Evolutionary conservation across 352 stramenopile genomes (phyloP).

Genomic region (Elongisporangium senticosum): DNA sequence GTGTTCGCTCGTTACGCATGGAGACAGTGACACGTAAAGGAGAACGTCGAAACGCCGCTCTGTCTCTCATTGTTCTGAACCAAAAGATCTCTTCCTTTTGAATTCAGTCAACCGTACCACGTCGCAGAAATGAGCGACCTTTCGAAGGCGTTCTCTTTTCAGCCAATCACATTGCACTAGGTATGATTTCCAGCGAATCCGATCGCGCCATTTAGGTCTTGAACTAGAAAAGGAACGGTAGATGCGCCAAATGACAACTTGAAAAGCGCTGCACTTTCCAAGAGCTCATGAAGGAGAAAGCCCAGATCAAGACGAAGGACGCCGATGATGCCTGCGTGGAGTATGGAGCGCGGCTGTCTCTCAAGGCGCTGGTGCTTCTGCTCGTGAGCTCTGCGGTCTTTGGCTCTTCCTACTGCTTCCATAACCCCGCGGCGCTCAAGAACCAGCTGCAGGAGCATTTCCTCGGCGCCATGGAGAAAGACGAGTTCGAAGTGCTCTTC

Average conservation of each 20-base stretch:
- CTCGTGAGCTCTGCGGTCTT: conserved; percentile 41
- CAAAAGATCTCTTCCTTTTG: neutral
- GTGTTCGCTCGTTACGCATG: neutral
- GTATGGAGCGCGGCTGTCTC: conserved; percentile 1
- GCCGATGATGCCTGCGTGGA: neutral
- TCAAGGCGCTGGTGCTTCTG: conserved; percentile 36
- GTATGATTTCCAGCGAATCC: neutral
- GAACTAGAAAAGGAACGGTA: neutral
- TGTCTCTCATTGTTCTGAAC: neutral
- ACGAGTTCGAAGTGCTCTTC: conserved; percentile 36
- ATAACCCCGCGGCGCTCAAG: conserved; percentile 60
- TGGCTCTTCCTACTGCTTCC: conserved; percentile 60
- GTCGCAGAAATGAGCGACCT: neutral
- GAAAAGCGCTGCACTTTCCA: neutral
- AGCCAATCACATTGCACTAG: neutral
- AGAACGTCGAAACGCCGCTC: neutral
- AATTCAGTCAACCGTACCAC: neutral
- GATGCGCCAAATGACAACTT: neutral
- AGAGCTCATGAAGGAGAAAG: neutral
- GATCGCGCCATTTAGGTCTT: no score
- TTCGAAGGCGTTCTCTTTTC: neutral
- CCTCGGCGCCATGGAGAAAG: conserved; percentile 18
- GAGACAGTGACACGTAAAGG: neutral
- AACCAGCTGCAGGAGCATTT: conserved; percentile 60
- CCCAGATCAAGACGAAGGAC: neutral